Conservation (phyloP, 164 flowering plant species). For the Chimonanthus praecox region DNA sequence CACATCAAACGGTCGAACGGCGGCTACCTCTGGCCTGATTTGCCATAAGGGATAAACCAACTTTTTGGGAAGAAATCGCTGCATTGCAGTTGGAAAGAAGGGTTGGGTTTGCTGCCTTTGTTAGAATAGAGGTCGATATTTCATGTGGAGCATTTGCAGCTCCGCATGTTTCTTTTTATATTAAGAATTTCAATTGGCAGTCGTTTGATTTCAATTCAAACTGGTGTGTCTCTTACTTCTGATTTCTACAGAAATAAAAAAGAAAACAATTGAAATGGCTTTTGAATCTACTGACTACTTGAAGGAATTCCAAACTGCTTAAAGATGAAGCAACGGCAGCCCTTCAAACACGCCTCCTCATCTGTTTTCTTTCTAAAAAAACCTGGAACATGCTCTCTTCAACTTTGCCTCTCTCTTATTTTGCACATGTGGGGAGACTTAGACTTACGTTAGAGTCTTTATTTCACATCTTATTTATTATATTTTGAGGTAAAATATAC, state of each 20-base stretch:
- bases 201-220: neutral
- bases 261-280: neutral
- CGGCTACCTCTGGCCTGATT: neutral
- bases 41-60: neutral
- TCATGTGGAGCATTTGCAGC: neutral
- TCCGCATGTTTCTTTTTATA: neutral
- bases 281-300: neutral
- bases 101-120: neutral
- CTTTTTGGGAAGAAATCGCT: neutral
- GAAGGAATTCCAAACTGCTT: neutral
- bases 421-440: neutral
- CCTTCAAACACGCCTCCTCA: neutral
- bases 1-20: conserved; percentile 27
- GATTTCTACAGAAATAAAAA: neutral
- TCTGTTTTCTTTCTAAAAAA: no score
- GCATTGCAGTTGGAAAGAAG: neutral
- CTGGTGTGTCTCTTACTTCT: neutral
- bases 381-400: neutral
- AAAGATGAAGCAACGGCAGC: no score
- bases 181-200: neutral
- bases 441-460: neutral
- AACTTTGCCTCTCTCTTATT: no score
- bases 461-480: neutral
- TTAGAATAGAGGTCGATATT: neutral
- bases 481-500: no score